These are phyloP conservation scores for Globisporangium iwayamae DNA, from an alignment of 352 stramenopile species.

Conservation along the genomic window DNA sequence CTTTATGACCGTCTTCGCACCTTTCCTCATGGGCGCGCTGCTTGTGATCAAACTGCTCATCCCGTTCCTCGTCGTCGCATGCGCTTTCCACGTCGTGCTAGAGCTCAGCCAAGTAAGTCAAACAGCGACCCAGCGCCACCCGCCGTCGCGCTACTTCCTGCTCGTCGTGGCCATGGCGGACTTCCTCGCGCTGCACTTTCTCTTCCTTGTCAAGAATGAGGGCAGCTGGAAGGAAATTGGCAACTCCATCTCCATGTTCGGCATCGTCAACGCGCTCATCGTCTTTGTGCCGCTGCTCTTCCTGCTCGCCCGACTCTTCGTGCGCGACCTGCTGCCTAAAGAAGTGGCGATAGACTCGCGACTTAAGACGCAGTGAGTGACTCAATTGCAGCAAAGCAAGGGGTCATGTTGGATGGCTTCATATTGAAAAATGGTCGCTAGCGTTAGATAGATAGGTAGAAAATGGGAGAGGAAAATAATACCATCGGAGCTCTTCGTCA, in stretches of 20 bases:
- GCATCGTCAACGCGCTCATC: slow-evolving; percentile 9
- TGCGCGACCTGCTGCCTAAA: slow-evolving; percentile 5
- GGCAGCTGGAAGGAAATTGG: slow-evolving; percentile 87
- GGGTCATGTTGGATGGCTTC: not conserved
- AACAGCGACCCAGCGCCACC: slow-evolving; percentile 14
- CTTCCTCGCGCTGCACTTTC: slow-evolving; percentile 74
- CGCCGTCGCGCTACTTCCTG: slow-evolving; percentile 56
- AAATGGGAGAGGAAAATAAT: not conserved
- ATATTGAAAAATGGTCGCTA: slow-evolving; percentile 1
- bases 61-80: slow-evolving; percentile 72
- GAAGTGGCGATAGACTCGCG: not conserved
- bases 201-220: slow-evolving; percentile 83
- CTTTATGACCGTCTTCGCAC: slow-evolving; percentile 80
- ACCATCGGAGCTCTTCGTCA: slow-evolving; percentile 1
- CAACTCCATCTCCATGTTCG: slow-evolving; percentile 39
- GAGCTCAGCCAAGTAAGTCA: slow-evolving; percentile 21
- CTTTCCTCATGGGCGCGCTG: slow-evolving; percentile 77
- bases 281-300: slow-evolving; percentile 30
- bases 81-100: slow-evolving; percentile 58
- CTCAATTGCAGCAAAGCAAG: not conserved
- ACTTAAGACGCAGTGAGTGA: slow-evolving; percentile 8
- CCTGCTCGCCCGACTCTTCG: slow-evolving; percentile 15
- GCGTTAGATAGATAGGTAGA: slow-evolving; percentile 3
- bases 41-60: slow-evolving; percentile 81
- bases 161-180: slow-evolving; percentile 81